A percentile compares a stretch with the other conserved stretches of the same genome.
phyloP scores from a whole-genome alignment of 352 stramenopile genomes.

The Pseudoperonospora humuli region DNA sequence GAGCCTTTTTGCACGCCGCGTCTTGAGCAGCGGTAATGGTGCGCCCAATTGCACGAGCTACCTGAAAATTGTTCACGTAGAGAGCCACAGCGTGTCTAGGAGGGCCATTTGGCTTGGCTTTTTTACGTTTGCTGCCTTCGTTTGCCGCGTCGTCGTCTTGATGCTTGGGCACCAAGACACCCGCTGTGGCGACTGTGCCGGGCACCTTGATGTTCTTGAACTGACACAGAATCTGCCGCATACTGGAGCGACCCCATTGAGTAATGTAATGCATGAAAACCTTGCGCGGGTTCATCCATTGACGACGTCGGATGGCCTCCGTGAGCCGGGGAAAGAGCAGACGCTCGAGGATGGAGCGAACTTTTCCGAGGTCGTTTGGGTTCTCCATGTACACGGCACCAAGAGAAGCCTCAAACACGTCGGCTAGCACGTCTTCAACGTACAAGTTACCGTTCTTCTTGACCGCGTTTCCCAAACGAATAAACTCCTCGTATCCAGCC shows the following conservation, averaged over 20 bases:
- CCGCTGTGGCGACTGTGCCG: not conserved
- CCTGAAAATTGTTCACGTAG: conserved; percentile 54
- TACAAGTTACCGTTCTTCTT: conserved; percentile 59
- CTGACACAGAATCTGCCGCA: conserved; percentile 30
- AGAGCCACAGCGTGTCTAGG: conserved; percentile 51
- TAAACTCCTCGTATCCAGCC: conserved; percentile 59
- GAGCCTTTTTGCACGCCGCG: conserved; percentile 50
- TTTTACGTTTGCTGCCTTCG: conserved; percentile 18
- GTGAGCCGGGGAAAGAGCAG: conserved; percentile 61
- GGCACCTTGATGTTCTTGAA: conserved; percentile 43
- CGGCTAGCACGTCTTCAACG: conserved; percentile 66
- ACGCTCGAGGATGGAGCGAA: conserved; percentile 54
- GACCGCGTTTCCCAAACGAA: conserved; percentile 57
- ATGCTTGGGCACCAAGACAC: conserved; percentile 23
- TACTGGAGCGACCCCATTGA: conserved; percentile 37
- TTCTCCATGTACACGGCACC: conserved; percentile 77
- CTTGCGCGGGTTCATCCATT: conserved; percentile 80
- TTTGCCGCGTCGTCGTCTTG: conserved; percentile 6
- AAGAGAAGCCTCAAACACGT: conserved; percentile 74
- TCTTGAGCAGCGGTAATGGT: conserved; percentile 69
- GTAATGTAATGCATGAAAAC: conserved; percentile 54
- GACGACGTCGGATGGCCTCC: conserved; percentile 63
- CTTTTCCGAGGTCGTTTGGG: conserved; percentile 35
- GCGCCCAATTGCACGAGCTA: conserved; percentile 48
- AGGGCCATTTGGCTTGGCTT: conserved; percentile 13